Conservation (phyloP, 257 asterid genomes). For the Solanum pennellii region DNA sequence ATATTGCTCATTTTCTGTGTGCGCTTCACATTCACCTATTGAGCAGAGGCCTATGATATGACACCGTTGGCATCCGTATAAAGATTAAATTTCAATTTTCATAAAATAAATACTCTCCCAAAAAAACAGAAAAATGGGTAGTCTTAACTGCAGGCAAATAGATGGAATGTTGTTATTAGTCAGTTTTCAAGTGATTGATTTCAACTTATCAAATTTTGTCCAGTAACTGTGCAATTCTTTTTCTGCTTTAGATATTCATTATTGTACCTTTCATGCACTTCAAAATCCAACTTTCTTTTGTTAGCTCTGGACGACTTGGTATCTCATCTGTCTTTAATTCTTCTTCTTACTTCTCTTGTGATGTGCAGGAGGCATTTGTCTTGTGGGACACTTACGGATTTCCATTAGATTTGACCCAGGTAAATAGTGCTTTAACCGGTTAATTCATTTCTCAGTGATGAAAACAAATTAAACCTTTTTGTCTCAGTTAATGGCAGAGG, state of each 20-base stretch:
- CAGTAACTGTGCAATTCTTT: neutral
- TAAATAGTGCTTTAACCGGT: slow-evolving; percentile 4
- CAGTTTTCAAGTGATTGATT: neutral
- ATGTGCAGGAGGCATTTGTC: slow-evolving; percentile 85
- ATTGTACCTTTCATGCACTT: neutral
- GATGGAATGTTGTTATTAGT: neutral
- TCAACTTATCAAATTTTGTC: neutral
- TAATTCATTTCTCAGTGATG: neutral
- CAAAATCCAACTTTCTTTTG: neutral
- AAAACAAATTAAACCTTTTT: neutral
- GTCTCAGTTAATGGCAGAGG: slow-evolving; percentile 92
- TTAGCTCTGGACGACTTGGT: neutral
- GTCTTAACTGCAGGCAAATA: neutral
- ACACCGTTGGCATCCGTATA: neutral
- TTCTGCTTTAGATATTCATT: neutral
- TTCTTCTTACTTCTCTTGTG: slow-evolving; percentile 7
- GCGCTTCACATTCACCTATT: neutral
- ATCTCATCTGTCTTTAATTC: neutral
- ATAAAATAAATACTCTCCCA: neutral
- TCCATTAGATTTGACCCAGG: slow-evolving; percentile 98
- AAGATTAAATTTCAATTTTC: neutral
- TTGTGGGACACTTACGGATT: slow-evolving; percentile 97
- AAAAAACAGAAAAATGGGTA: neutral
- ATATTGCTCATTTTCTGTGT: too few relatives aligned
- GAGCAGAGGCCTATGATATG: neutral